Base-by-base conservation (phyloP, 2,329 filamentous ascomycete genomes). In the Sporothrix inflata region DNA sequence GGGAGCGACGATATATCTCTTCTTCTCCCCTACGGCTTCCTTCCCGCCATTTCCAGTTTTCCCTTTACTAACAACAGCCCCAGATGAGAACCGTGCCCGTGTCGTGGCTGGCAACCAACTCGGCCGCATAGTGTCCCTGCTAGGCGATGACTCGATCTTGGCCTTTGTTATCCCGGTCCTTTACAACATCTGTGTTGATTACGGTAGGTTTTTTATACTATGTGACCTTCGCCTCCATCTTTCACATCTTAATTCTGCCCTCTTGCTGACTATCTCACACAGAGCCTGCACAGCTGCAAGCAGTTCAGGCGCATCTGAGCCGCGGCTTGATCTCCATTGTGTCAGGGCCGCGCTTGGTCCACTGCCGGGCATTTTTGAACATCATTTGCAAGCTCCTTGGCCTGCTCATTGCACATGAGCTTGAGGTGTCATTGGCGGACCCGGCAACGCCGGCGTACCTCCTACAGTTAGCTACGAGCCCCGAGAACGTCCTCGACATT, bases 161-260 rank as follows among this genome's bases (percentile, higher is more conserved):
- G 79, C 83, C 0, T 87, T 88, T 77, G 83, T 84, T 47, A 84
- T 90, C 53, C 87, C 88, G 0, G 89, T 90, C 8, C 79, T 91
- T 4, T 89, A 86, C 79, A 91, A 91, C 76, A 83, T 90, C 65
- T 85, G 88, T 71, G 84, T 90, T 16, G 89, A 91, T 77, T 90
- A 89, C 77, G 87, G 88, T 90, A 78, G 80, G 83, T 55, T 60
- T 11, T 19, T 21, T 30, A 14, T n/a, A 21, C 30, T 1, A 34
- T 38, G 30, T n/a, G 4, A 9, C 30, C 9, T 21, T 51, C 16
- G n/a, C 45, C 5, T 45, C 11, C 30, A 16, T 45, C 11, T 6
- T 14, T 27, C 60, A 6, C 60, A 27, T 11, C 12, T 24, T 11
- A 3, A 27, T 45, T 1, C 7, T 21, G 12, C 24, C 6, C n/a